Conservation (phyloP, 441 rosid genomes). For the Adansonia madagascariensis region DNA sequence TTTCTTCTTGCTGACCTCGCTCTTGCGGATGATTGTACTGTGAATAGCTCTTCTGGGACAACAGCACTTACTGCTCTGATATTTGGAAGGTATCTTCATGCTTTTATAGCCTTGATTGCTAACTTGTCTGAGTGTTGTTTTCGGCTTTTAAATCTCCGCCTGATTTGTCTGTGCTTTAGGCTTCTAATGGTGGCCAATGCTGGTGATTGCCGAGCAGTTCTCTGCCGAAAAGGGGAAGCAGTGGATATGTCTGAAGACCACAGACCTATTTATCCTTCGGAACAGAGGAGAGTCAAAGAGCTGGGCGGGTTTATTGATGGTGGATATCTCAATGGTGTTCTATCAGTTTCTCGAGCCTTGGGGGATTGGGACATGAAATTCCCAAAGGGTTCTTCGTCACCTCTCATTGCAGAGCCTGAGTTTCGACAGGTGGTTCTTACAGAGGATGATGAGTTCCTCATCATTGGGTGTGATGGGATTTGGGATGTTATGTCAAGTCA, state of each 20-base stretch:
- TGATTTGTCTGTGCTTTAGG: slow-evolving; percentile 42
- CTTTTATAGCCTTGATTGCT: neutral
- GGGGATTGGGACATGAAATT: slow-evolving; percentile 95
- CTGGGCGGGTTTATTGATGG: slow-evolving; percentile 71
- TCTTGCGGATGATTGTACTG: slow-evolving; percentile 43
- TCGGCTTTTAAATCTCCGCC: neutral
- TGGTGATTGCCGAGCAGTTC: slow-evolving; percentile 81
- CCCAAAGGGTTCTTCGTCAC: slow-evolving; percentile 61
- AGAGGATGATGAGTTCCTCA: slow-evolving; percentile 89
- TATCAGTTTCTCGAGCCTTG: slow-evolving; percentile 82
- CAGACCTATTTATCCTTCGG: slow-evolving; percentile 57
- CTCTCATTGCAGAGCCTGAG: slow-evolving; percentile 88
- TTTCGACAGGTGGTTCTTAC: slow-evolving; percentile 57
- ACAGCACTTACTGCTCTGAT: slow-evolving; percentile 57
- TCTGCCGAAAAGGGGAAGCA: slow-evolving; percentile 66
- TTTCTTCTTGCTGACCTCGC: slow-evolving; percentile 33
- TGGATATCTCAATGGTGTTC: slow-evolving; percentile 74
- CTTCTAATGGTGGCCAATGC: slow-evolving; percentile 75
- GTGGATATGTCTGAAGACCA: slow-evolving; percentile 80
- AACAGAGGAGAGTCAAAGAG: slow-evolving; percentile 65
- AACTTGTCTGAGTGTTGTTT: slow-evolving; percentile 22
- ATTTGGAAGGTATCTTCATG: slow-evolving; percentile 51
- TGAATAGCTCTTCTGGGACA: slow-evolving; percentile 57
- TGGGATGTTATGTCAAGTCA: slow-evolving; percentile 94
- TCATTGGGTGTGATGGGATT: slow-evolving; percentile 89